These are phyloP conservation scores for Porodaedalea pini DNA, from an alignment of 1,284 basidiomycete genomes.

Conservation along the genomic window DNA sequence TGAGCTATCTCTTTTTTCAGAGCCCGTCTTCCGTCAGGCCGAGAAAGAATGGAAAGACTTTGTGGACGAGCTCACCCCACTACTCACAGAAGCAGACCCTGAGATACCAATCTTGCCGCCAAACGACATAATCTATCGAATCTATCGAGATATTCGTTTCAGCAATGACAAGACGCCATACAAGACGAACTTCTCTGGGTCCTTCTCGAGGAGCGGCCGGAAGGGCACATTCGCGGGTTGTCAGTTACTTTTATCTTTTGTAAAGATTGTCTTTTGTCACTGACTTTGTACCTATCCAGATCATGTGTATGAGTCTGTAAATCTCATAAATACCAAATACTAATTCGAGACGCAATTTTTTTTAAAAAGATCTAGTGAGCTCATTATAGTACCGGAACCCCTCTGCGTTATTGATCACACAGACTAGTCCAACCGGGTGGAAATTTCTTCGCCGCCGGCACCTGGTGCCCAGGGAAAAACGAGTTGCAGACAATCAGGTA, in stretches of 20 bases:
- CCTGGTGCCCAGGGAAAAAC: slow-evolving; percentile 81
- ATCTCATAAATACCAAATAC: background rate
- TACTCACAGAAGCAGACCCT: slow-evolving; percentile 67
- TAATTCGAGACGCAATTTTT: background rate
- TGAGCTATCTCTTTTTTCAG: slow-evolving; percentile 35
- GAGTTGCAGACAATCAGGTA: slow-evolving; percentile 76
- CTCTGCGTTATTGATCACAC: background rate
- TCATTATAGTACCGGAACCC: no score
- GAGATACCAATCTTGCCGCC: slow-evolving; percentile 83
- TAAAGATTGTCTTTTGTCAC: background rate
- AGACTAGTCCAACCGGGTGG: slow-evolving; percentile 63
- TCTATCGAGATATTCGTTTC: slow-evolving; percentile 85
- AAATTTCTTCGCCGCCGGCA: slow-evolving; percentile 74
- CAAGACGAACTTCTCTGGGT: slow-evolving; percentile 75
- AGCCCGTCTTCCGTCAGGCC: slow-evolving; percentile 76
- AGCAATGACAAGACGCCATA: slow-evolving; percentile 94
- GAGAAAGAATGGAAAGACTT: slow-evolving; percentile 89
- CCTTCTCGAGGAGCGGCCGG: slow-evolving; percentile 74
- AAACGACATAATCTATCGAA: slow-evolving; percentile 82
- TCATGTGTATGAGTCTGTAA: slow-evolving; percentile 32
- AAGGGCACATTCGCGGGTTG: slow-evolving; percentile 78
- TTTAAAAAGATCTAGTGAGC: slow-evolving; percentile 1
- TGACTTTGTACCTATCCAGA: slow-evolving; percentile 31
- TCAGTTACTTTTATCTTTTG: slow-evolving; percentile 37
- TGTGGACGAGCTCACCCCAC: slow-evolving; percentile 63